These are phyloP conservation scores for Prillingera fragicola DNA, from an alignment of 1,284 basidiomycete genomes.

Conservation along the genomic window DNA sequence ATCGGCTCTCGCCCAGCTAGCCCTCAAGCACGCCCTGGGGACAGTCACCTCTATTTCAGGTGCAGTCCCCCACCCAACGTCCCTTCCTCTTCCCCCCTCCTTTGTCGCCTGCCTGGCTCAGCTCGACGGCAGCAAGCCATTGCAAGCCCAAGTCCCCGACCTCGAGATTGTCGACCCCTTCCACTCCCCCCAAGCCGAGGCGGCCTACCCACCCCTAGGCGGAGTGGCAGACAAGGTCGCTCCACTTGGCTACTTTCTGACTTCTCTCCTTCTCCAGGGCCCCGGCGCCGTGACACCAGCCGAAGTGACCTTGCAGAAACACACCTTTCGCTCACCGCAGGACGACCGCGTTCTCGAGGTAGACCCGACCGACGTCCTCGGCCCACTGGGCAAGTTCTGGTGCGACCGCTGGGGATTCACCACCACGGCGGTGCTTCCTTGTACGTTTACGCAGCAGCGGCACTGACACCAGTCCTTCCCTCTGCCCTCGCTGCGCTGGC, in stretches of 20 bases:
- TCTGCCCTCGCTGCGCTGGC: not conserved
- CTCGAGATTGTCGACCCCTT: not conserved
- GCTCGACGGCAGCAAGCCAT: not conserved
- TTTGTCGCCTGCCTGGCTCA: conserved; percentile 1
- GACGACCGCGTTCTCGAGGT: not conserved
- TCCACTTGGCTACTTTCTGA: conserved; percentile 1
- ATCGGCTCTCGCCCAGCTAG: not conserved
- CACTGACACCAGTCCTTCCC: conserved; percentile 2
- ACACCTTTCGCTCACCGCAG: not conserved
- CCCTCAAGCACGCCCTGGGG: not conserved
- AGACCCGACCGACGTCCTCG: not conserved
- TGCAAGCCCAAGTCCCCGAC: not conserved
- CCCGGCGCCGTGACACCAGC: conserved; percentile 1
- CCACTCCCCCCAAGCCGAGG: not conserved
- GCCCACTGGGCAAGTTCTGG: not conserved
- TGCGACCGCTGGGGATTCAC: conserved; percentile 1
- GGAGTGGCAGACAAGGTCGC: not conserved
- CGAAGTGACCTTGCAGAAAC: not conserved
- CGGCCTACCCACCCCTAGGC: not conserved
- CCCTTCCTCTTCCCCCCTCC: not conserved
- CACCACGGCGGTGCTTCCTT: conserved; percentile 2
- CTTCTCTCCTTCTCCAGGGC: conserved; percentile 1
- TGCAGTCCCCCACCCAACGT: conserved; percentile 1
- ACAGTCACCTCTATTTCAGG: not conserved
- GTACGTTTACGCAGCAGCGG: not conserved